phyloP scores from a whole-genome alignment of 2,329 filamentous ascomycete genomes.

The Ascochyta rabiei region DNA sequence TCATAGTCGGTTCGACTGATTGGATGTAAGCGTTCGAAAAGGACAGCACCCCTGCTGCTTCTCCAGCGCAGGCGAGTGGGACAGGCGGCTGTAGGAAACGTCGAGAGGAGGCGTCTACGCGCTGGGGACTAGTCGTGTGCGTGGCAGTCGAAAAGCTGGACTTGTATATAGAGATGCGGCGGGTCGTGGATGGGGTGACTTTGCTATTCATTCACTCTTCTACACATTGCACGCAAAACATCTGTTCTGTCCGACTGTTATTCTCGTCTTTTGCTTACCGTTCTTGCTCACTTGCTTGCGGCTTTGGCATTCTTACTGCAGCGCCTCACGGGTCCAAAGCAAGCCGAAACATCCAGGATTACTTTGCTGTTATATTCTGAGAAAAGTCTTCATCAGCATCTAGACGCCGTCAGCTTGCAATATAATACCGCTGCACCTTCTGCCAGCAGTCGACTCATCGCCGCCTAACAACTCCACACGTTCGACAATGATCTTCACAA shows the following conservation, averaged over 20 bases:
- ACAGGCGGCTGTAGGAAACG: conserved; percentile 14
- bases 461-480: not conserved
- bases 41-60: not conserved
- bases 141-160: conserved; percentile 4
- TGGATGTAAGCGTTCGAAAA: not conserved
- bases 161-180: conserved; percentile 13
- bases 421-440: conserved; percentile 15
- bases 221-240: conserved; percentile 4
- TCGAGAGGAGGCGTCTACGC: conserved; percentile 4
- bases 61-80: conserved; percentile 12
- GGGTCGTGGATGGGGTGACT: conserved; percentile 12
- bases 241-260: not conserved
- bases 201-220: not conserved
- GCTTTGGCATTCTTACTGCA: conserved; percentile 7
- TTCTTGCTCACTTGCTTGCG: conserved; percentile 4
- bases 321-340: conserved; percentile 2
- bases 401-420: not conserved
- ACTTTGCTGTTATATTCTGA: conserved; percentile 3
- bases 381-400: conserved; percentile 1
- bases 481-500: conserved; percentile 45
- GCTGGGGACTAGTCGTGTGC: conserved; percentile 12
- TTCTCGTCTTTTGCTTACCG: not conserved
- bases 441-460: not conserved
- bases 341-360: not conserved
- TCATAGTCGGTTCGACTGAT: not conserved